Evolutionary conservation across 371 early-diverging fungal genomes (phyloP).

Genomic region (Mortierella sp.): DNA sequence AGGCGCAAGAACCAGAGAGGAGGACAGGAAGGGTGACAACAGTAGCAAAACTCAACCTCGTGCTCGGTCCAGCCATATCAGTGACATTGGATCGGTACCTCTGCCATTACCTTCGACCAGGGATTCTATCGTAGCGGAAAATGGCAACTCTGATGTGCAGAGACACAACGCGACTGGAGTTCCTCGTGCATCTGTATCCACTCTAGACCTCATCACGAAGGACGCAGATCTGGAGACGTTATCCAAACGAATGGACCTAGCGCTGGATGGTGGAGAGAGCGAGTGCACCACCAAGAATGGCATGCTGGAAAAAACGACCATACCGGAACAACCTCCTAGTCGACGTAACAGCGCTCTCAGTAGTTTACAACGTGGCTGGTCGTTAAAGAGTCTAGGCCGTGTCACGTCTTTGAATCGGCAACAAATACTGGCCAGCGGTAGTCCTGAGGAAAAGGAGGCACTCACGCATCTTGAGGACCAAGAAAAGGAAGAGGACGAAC

Average conservation of each 20-base stretch:
- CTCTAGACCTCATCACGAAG: neutral
- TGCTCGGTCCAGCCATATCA: conserved; percentile 31
- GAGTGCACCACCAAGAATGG: neutral
- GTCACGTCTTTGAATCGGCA: conserved; percentile 23
- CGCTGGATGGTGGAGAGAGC: neutral
- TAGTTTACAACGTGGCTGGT: conserved; percentile 42
- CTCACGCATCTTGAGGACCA: conserved; percentile 15
- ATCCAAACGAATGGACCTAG: neutral
- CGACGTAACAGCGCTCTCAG: neutral
- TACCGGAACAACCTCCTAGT: neutral
- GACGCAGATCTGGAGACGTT: neutral
- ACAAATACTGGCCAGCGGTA: conserved; percentile 5
- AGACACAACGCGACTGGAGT: neutral
- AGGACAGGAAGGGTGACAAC: neutral
- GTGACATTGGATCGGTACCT: conserved; percentile 39
- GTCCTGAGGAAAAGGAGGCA: conserved; percentile 22
- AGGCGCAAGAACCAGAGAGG: neutral
- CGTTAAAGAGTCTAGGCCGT: conserved; percentile 29
- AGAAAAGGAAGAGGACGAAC: conserved; percentile 17
- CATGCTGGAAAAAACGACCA: neutral
- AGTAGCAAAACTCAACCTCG: neutral
- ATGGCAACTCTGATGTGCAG: neutral
- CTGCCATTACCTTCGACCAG: neutral
- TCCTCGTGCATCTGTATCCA: conserved; percentile 1
- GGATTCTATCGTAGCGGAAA: neutral